Evolutionary conservation across 176 grass and related monocot genomes (phyloP), one percentile per base, ranked within the genome.

Genomic region (Bromus sterilis): DNA sequence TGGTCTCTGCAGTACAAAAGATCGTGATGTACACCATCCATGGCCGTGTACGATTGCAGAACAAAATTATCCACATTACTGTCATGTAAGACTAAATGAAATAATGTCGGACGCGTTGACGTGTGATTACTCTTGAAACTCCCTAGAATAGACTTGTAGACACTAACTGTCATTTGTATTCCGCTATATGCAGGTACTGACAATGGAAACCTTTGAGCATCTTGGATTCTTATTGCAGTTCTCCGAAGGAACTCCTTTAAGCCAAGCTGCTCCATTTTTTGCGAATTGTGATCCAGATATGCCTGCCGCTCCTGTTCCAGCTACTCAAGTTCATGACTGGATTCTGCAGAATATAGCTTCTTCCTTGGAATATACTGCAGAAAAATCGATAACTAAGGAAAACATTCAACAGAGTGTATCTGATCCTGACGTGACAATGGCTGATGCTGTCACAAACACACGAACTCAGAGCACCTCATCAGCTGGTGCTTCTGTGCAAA

Each of bases 221-320:
- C 93, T 99, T 82, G 91, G 93, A 14, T 99, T 99, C 82, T 48
- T 99, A 35, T 56, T 99, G 37, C 91, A 90, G 57, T 90, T 95
- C 67, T 71, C 91, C 39, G 93, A 95, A 82, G 96, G 93, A 72
- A 87, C 86, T 84, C 28, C 82, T 48, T 91, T 99, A 87, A 95
- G 71, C 34, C 80, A 99, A 90, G 86, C 82, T 71, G 93, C 96
- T 25, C 86, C 87, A 8, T 99, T 99, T 91, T 99, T 99, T 78
- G 90, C 96, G 41, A 99, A 99, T 83, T 99, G 93, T 13, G 96
- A 99, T 93, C 88, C 93, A 74, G 91, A 90, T 76, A 99, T 99
- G 96, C 96, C 96, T 9, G 96, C 93, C 76, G 93, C 87, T 78
- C 86, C 96, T 71, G 83, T 99, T 69, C 85, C 96, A 53, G 89